phyloP scores from a whole-genome alignment of 2,329 filamentous ascomycete species.

The Pestalotiopsis sp. region DNA sequence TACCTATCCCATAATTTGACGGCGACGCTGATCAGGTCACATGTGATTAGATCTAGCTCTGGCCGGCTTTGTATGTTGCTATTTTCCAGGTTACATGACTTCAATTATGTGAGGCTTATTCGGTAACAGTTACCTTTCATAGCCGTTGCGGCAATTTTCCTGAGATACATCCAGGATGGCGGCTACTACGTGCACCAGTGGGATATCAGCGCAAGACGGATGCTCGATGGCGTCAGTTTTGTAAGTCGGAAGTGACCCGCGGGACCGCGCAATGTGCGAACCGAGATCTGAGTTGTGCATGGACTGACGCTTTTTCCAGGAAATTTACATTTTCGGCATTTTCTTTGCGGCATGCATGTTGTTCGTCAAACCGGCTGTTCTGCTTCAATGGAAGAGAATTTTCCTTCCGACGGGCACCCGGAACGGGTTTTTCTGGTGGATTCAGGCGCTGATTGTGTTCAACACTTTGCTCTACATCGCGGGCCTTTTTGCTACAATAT shows the following conservation, averaged over 20 bases:
- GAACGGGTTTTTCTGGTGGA: background rate
- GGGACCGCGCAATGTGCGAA: background rate
- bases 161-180: background rate
- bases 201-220: background rate
- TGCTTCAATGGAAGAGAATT: background rate
- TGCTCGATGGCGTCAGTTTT: background rate
- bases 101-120: background rate
- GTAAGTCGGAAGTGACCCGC: background rate
- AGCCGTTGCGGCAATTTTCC: background rate
- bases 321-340: background rate
- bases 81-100: background rate
- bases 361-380: background rate
- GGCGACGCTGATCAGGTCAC: background rate
- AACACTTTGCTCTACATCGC: background rate
- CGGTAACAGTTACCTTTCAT: background rate
- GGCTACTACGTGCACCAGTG: conserved; percentile 5
- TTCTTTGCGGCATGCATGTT: background rate
- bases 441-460: background rate
- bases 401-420: background rate
- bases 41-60: background rate
- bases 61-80: background rate
- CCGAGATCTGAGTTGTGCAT: background rate
- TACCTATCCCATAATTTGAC: background rate
- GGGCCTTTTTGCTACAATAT: background rate
- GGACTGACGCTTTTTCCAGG: background rate